phyloP scores from a whole-genome alignment of 805 yeast species.

The Zygoascus flipseniorum region DNA sequence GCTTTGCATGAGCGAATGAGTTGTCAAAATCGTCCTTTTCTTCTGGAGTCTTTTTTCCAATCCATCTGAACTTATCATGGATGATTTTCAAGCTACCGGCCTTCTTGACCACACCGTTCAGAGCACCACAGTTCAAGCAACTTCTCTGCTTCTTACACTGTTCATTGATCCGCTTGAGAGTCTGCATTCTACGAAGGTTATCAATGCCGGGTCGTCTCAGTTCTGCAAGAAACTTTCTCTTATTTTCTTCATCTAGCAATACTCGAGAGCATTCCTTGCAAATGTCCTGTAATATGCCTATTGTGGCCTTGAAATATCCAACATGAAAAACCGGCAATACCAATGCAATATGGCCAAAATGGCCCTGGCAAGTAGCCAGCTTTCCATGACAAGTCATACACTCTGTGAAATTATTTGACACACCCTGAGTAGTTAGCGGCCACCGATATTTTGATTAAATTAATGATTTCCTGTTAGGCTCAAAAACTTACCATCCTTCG shows the following conservation, averaged over 20 bases:
- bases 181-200: slow-evolving; percentile 84
- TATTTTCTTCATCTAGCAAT: slow-evolving; percentile 62
- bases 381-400: slow-evolving; percentile 90
- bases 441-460: neutral
- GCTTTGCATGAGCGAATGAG: slow-evolving; percentile 68
- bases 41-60: slow-evolving; percentile 79
- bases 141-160: slow-evolving; percentile 94
- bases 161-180: slow-evolving; percentile 71
- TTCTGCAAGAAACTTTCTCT: slow-evolving; percentile 63
- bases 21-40: slow-evolving; percentile 84
- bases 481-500: slow-evolving; percentile 50
- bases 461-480: neutral
- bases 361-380: slow-evolving; percentile 94
- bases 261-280: slow-evolving; percentile 85
- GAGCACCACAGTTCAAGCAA: slow-evolving; percentile 76
- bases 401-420: slow-evolving; percentile 73
- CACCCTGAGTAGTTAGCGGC: slow-evolving; percentile 40
- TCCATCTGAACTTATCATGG: slow-evolving; percentile 93
- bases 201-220: slow-evolving; percentile 82
- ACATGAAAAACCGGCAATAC: slow-evolving; percentile 97
- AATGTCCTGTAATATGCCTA: slow-evolving; percentile 78
- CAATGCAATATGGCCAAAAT: slow-evolving; percentile 88
- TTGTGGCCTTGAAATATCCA: slow-evolving; percentile 89
- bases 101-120: slow-evolving; percentile 95
- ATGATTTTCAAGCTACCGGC: slow-evolving; percentile 94